Evolutionary conservation across 2,329 filamentous ascomycete species (phyloP), one percentile per base, ranked within the genome.

Genomic region (Cladosporium halotolerans): DNA sequence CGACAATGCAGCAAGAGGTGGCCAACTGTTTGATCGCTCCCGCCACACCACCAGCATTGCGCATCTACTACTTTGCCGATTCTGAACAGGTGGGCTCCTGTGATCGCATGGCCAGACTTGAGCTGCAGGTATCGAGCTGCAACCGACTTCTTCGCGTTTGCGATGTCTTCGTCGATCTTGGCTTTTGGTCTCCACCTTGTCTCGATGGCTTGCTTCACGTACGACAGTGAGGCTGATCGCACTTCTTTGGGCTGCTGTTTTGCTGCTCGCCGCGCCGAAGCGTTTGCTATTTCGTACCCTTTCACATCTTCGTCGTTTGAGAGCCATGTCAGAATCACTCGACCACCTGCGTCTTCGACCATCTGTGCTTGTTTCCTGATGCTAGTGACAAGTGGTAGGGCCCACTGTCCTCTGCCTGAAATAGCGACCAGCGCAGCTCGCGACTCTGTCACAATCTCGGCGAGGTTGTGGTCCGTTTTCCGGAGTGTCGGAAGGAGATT

Each of bases 281-380:
- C 41, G 6, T 23, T 23, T 3, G 41, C 41, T 13, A 28, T 43
- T 4, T 11, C 16, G 16, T 28, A 43, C 18, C 41, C 41, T 11
- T 43, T 18, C 16, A 13, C 18, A 4, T 43, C 18, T 28, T 28
- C 18, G 11, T 23, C 16, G 9, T 43, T 43, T 18, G 16, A 8
- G 7, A 43, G 41, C 41, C 18, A 43, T 23, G 41, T 43, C 9
- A 81, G 61, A 18, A 18, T 3, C 16, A 18, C 16, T 18, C 16
- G 16, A 3, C 16, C 16, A 3, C 16, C 16, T 18, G 16, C 16
- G 2, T 18, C 16, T 18, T 18, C 16, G 16, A 18, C 16, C 16
- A 18, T 3, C 16, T 18, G 16, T 18, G 16, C 16, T 2, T 18
- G 16, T 18, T 3, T 18, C 3, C 3, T 18, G 16, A 18, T 18